Conservation (phyloP, 2,329 filamentous ascomycete genomes). For the Penicillium sp. region DNA sequence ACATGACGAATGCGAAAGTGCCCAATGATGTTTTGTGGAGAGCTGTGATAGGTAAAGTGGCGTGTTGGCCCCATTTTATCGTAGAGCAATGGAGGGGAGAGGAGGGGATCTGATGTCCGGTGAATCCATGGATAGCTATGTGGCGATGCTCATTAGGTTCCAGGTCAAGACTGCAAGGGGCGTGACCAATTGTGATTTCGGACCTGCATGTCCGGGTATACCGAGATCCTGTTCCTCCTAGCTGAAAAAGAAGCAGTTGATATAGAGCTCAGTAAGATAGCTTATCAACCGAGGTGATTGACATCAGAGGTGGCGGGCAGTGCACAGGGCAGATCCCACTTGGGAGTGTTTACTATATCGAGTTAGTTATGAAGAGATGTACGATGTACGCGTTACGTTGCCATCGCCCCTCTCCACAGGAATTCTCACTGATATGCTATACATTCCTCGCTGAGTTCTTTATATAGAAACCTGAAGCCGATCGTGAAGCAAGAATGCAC, state of each 20-base stretch:
- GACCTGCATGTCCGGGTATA: background rate
- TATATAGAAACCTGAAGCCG: slow-evolving; percentile 6
- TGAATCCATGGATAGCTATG: background rate
- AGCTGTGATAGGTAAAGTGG: background rate
- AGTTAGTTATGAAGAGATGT: background rate
- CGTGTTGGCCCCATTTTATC: background rate
- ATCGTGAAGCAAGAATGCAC: background rate
- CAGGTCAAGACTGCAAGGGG: background rate
- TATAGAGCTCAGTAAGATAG: background rate
- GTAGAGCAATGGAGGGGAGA: background rate
- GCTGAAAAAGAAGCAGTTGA: background rate
- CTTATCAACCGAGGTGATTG: background rate
- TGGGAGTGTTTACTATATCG: background rate
- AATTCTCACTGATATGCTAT: background rate
- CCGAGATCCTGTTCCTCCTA: background rate
- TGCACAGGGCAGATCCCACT: background rate
- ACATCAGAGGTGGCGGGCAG: background rate
- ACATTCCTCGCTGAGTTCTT: background rate
- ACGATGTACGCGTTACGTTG: background rate
- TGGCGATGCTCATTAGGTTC: background rate
- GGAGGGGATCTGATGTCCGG: background rate
- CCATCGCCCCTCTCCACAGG: background rate
- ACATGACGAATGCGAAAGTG: background rate
- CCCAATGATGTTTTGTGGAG: background rate
- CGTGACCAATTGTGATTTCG: background rate